Evolutionary conservation across 495 filamentous ascomycete species (phyloP), one percentile per base, ranked within the genome.

Genomic region (Barbatosphaeria neglecta): DNA sequence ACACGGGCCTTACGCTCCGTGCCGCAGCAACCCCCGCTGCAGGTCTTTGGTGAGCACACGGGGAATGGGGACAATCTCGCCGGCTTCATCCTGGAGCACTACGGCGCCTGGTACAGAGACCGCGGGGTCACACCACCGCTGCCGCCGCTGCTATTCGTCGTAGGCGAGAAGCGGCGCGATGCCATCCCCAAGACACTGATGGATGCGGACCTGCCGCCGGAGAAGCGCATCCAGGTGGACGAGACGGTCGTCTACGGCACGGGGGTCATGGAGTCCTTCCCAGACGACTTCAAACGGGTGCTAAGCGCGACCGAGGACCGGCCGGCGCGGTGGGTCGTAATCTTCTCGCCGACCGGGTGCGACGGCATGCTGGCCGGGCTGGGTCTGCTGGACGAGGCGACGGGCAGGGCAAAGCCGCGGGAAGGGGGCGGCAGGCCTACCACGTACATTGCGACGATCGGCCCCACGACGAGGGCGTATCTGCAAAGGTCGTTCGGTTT

Each of bases 281-380:
- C 77, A 46, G 53, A 67, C 0, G 69, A 83, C 45, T 95, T 95
- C 52, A 55, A 50, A 16, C 48, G 46, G 8, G 56, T 70, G 9
- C 66, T 76, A 24, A 37, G 50, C n/a, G 51, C 64, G 41, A 80
- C 66, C 11, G 45, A 56, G 16, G 61, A 58, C 31, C 56, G 55
- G 7, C 46, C 54, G 24, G 53, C 46, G 25, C 72, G 83, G 52
- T 97, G 92, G 90, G 80, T 90, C 1, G 86, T 95, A 11, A 84
- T 97, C 7, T 99, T 99, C 55, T 96, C 90, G 35, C 88, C 92
- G 1, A 88, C 82, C 17, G 90, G 86, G 2, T 92, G 87, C 53
- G 81, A 84, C 61, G 81, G 77, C 54, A 85, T 95, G 83, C 67
- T 96, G 5, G 64, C 75, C 44, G 75, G 72, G 25, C 60, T 95